Base-by-base conservation (phyloP, 768 basidiomycete species). In the Zangia roseola region DNA sequence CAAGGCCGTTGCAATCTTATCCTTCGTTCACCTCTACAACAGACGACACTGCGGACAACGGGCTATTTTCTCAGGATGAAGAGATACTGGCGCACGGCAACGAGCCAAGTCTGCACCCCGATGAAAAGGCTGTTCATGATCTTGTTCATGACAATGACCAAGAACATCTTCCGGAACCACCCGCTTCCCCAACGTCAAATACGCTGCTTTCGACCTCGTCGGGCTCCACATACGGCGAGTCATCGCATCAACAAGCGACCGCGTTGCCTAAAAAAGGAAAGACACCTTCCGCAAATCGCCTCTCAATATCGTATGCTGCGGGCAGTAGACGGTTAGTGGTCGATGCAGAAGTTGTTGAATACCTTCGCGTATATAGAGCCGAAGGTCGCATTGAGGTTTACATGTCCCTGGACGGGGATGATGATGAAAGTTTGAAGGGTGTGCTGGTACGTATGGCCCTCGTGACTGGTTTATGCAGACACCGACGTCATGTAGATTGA, bases 261-360 rank as follows among this genome's bases (percentile, higher is more conserved):
- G 33, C 45, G 25, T 43, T 47, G 28, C 45, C 56, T 10, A 79
- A 77, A 54, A 59, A 66, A 17, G 69, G 67, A 13, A 75, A 71
- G 54, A 71, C 74, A 0, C 85, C 88, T 9, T 89, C 88, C 35
- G 84, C 88, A 25, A 91, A 91, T 58, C 81, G 89, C 16, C 70
- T 99, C n/a, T 97, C 94, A 8, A 93, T 98, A 65, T 88, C 95
- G 0, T 99, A 97, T 69, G 92, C 93, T 47, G 86, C 86, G 37
- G 93, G 92, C 42, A 86, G 86, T 50, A 77, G 91, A 41, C 79
- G 97, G 34, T 74, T 99, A 42, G 86, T 97, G 23, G 76, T 98
- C 49, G 87, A 98, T 65, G 89, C 95, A 2, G 87, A 88, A 55
- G 82, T 88, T 24, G 91, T 98, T 19, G 83, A 91, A 35, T 78